These are phyloP conservation scores for Aspergillus ostianus DNA, from an alignment of 495 filamentous ascomycete genomes.

Conservation along the genomic window DNA sequence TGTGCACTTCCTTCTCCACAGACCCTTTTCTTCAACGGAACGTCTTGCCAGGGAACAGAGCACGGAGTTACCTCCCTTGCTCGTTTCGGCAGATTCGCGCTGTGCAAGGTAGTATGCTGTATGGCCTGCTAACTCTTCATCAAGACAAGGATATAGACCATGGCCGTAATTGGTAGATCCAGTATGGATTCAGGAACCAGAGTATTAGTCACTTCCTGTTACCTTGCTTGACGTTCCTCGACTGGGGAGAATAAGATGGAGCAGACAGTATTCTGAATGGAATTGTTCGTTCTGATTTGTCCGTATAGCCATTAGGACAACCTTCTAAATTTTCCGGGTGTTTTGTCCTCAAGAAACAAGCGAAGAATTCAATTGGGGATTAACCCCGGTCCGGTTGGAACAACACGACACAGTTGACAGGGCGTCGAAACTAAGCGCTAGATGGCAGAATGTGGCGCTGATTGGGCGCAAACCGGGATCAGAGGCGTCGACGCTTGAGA, in stretches of 20 bases:
- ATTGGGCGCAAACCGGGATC: conserved; percentile 19
- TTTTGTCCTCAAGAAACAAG: not conserved
- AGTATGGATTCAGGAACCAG: not conserved
- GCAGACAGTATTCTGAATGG: not conserved
- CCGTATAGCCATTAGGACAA: not conserved
- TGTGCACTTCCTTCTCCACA: not conserved
- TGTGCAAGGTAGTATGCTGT: not conserved
- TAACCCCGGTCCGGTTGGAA: not conserved
- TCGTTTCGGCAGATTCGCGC: conserved; percentile 4
- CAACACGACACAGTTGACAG: not conserved
- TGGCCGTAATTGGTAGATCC: too few relatives aligned
- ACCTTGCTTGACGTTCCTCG: not conserved
- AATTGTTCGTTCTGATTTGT: not conserved
- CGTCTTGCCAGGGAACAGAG: not conserved
- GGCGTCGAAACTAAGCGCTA: conserved; percentile 10
- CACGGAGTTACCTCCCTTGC: conserved; percentile 3
- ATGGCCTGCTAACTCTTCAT: not conserved
- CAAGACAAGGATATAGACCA: too few relatives aligned
- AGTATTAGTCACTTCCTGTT: not conserved
- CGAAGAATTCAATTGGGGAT: not conserved
- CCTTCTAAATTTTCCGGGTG: not conserved
- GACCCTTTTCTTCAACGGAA: not conserved
- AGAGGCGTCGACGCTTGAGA: conserved; percentile 20
- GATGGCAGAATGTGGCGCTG: conserved; percentile 15
- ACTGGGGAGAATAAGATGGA: not conserved